Conservation (phyloP, 352 stramenopile genomes). For the Phytophthora capsici region DNA sequence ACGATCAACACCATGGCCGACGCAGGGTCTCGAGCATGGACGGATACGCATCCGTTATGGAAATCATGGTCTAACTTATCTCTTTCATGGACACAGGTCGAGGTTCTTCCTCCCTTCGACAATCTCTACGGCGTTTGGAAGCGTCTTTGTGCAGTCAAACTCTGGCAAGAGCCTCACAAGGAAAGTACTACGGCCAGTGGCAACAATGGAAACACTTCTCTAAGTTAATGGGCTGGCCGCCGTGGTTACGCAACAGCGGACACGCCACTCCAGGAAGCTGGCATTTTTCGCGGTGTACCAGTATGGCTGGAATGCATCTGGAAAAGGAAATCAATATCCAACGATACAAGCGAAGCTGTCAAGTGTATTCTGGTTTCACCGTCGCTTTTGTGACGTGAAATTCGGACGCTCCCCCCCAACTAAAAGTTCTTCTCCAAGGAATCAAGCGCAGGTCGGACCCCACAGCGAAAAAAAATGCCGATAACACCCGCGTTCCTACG, state of each 20-base stretch:
- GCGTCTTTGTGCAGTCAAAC: conserved; percentile 8
- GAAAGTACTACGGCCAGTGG: conserved; percentile 20
- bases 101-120: conserved; percentile 12
- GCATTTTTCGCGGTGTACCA: conserved; percentile 2
- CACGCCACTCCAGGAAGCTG: not conserved
- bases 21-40: conserved; percentile 19
- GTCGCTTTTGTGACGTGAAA: not conserved
- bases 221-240: conserved; percentile 7
- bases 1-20: conserved; percentile 20
- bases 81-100: conserved; percentile 16
- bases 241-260: not conserved
- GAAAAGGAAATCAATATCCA: not conserved
- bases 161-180: conserved; percentile 15
- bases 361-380: not conserved
- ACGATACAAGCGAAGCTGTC: not conserved
- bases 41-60: not conserved
- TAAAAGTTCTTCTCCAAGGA: not conserved
- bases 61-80: conserved; percentile 22
- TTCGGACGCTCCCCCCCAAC: not conserved
- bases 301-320: not conserved
- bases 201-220: conserved; percentile 19
- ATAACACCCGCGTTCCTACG: too few relatives aligned
- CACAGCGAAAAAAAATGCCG: too few relatives aligned
- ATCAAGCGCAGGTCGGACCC: too few relatives aligned
- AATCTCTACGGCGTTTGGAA: conserved; percentile 30